Conservation (phyloP, 164 flowering plant genomes). For the Cinnamomum chago region DNA sequence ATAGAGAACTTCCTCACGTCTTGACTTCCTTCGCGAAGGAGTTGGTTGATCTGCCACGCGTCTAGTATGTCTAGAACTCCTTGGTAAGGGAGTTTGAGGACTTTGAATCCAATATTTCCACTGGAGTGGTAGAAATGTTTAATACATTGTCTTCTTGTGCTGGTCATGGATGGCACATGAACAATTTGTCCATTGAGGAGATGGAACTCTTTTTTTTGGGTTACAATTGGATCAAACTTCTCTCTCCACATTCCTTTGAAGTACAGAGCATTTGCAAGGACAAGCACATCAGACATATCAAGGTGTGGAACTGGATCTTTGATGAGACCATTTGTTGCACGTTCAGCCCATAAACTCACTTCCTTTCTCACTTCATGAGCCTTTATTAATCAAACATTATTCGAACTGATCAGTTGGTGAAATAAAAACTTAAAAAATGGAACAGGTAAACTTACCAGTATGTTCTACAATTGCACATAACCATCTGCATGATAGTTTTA, state of each 20-base stretch:
- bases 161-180: slow-evolving; percentile 29
- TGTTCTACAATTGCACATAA: too few species aligned
- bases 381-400: background rate
- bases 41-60: too few species aligned
- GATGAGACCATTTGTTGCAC: slow-evolving; percentile 19
- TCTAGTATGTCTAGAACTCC: background rate
- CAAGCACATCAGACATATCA: background rate
- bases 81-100: slow-evolving; percentile 21
- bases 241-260: slow-evolving; percentile 23
- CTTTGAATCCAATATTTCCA: slow-evolving; percentile 11
- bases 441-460: too few species aligned
- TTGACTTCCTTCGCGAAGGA: background rate
- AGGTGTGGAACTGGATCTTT: slow-evolving; percentile 11
- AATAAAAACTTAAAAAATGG: too few species aligned
- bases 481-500: too few species aligned
- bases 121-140: too few species aligned
- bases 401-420: too few species aligned
- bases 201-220: slow-evolving; percentile 19
- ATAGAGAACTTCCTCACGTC: slow-evolving; percentile 13
- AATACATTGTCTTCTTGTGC: background rate
- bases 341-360: slow-evolving; percentile 18
- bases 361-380: slow-evolving; percentile 1
- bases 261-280: slow-evolving; percentile 26
- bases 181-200: slow-evolving; percentile 20
- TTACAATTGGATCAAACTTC: slow-evolving; percentile 4